Base-by-base conservation (phyloP, 2,329 filamentous ascomycete genomes). In the Hymenoscyphus infarciens region DNA sequence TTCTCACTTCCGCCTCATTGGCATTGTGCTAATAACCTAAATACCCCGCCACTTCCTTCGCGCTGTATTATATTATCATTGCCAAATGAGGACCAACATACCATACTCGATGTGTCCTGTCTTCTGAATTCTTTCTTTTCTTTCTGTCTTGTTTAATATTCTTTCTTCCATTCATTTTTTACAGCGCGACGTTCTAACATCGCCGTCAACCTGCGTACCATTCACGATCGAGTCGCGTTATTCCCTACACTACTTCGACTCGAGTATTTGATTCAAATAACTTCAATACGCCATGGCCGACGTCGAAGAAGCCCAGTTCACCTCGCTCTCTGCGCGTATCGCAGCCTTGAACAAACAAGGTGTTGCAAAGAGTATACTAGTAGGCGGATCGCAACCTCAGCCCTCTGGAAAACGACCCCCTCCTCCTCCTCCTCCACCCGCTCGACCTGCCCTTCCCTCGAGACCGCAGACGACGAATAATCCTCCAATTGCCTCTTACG, bases 261-360 rank as follows among this genome's bases (percentile, higher is more conserved):
- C 33, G 33, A 35, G 11, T 42, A 57, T 31, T 19, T 27, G 35
- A n/a, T 31, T 16, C 16, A 4, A 31, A 25, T 27, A 10, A n/a
- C 11, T n/a, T 49, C 42, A 22, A 49, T 49, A 49, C 61, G 68
- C 59, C 63, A 88, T 88, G 86, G 79, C 83, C 7, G 85, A 88
- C 59, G 77, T 80, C 54, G 83, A 87, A 69, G 85, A 87, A 71
- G 84, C 84, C 45, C 82, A 82, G 65, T 87, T 85, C 73, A 85
- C 78, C 63, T 82, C 82, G 7, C 79, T 88, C 29, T 81, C 83
- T 4, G 84, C 87, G 74, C 80, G 86, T 59, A 88, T 88, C 66
- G 85, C 85, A 10, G 86, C 86, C 33, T 79, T 88, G 66, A 87
- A 87, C 68, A 69, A 74, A 60, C 68, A 72, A 38, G 69, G 69